Conservation (phyloP, 495 filamentous ascomycete species). For the Bryoglossum gracile region DNA sequence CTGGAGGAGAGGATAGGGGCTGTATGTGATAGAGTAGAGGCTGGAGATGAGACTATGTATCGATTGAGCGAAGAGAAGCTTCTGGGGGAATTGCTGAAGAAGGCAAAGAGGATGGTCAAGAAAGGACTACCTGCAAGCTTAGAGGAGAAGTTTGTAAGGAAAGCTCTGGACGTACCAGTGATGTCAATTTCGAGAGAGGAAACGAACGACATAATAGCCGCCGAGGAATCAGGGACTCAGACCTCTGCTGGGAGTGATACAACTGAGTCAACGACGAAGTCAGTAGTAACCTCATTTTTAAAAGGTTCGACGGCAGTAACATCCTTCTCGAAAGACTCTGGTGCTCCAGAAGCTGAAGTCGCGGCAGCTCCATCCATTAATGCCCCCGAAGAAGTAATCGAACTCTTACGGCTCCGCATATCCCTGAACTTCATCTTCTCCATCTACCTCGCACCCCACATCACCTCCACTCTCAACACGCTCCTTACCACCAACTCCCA, state of each 20-base stretch:
- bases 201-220: slow-evolving; percentile 26
- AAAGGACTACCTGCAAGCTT: slow-evolving; percentile 66
- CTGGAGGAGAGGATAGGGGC: slow-evolving; percentile 48
- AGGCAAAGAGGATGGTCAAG: slow-evolving; percentile 62
- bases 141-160: slow-evolving; percentile 76
- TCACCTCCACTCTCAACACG: slow-evolving; percentile 43
- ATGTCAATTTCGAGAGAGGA: slow-evolving; percentile 48
- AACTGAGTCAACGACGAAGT: slow-evolving; percentile 26
- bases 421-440: slow-evolving; percentile 70
- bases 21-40: slow-evolving; percentile 73
- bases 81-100: slow-evolving; percentile 54
- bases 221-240: slow-evolving; percentile 28
- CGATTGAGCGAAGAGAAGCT: slow-evolving; percentile 66
- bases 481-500: slow-evolving; percentile 40
- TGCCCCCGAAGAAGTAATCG: slow-evolving; percentile 42
- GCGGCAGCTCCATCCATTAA: slow-evolving; percentile 36
- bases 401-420: slow-evolving; percentile 65
- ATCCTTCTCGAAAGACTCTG: slow-evolving; percentile 25
- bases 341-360: slow-evolving; percentile 20
- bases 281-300: slow-evolving; percentile 32
- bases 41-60: slow-evolving; percentile 76
- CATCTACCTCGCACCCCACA: slow-evolving; percentile 53
- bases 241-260: slow-evolving; percentile 33
- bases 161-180: slow-evolving; percentile 67
- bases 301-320: slow-evolving; percentile 38